phyloP scores from a whole-genome alignment of 1,139 yeast genomes.

The Nakaseomyces kungkrabaensis region DNA sequence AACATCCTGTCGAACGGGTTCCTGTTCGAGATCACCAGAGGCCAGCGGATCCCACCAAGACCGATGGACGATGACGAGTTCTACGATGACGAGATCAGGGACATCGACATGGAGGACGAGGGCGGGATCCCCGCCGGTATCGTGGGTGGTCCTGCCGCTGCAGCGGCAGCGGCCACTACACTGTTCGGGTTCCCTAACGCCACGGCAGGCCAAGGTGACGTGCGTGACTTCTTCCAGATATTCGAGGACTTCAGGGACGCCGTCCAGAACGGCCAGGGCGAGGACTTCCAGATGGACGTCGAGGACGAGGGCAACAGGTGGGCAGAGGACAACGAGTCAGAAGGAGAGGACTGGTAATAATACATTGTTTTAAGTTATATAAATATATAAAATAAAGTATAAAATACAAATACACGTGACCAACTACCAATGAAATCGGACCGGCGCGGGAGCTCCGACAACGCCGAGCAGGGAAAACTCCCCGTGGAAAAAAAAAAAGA shows the following conservation, averaged over 20 bases:
- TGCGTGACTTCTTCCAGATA: conserved; percentile 23
- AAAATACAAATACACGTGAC: not conserved
- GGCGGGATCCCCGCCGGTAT: conserved; percentile 13
- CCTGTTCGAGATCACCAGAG: conserved; percentile 24
- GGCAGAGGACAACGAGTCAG: not conserved
- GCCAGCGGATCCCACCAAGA: conserved; percentile 17
- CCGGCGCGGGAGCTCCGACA: not conserved
- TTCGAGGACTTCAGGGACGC: conserved; percentile 19
- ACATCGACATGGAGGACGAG: conserved; percentile 16
- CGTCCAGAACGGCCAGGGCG: conserved; percentile 10
- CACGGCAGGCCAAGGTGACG: conserved; percentile 16
- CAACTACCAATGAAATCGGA: not conserved
- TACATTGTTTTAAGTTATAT: not conserved
- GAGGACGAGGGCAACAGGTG: not conserved
- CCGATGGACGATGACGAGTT: conserved; percentile 14
- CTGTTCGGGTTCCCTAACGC: conserved; percentile 15
- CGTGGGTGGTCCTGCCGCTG: conserved; percentile 7
- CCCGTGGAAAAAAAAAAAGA: too few relatives aligned
- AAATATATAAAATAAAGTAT: not conserved
- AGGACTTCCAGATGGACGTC: conserved; percentile 2
- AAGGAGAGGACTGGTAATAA: not conserved
- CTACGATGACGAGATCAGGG: conserved; percentile 15
- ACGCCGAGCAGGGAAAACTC: not conserved
- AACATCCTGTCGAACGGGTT: conserved; percentile 26
- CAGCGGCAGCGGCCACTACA: conserved; percentile 4